A percentile compares a stretch with the other conserved stretches of the same genome.
Evolutionary conservation across 441 rosid species (phyloP).

Genomic region (Manihot esculenta): DNA sequence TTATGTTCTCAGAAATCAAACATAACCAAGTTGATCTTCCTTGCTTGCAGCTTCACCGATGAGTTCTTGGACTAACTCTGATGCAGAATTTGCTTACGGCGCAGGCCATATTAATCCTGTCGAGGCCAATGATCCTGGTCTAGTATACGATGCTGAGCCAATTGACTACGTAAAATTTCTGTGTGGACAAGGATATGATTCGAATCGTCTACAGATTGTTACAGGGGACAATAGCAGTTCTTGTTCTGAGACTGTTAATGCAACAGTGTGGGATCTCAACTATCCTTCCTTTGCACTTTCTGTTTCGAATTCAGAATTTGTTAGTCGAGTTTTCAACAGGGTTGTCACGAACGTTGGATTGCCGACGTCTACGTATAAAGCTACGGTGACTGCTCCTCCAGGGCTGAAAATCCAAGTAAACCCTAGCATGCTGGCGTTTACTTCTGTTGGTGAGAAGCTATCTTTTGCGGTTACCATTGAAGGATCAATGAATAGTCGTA

Average conservation of each 20-base stretch:
- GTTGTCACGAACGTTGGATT: slow-evolving; percentile 37
- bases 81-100: slow-evolving; percentile 38
- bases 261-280: slow-evolving; percentile 36
- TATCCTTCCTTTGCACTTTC: slow-evolving; percentile 35
- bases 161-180: slow-evolving; percentile 31
- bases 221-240: slow-evolving; percentile 25
- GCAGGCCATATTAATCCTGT: slow-evolving; percentile 37
- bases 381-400: slow-evolving; percentile 16
- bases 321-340: slow-evolving; percentile 23
- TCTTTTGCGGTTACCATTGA: slow-evolving; percentile 23
- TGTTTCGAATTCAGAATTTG: neutral
- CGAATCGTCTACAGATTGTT: slow-evolving; percentile 6
- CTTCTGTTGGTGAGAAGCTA: slow-evolving; percentile 21
- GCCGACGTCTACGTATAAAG: slow-evolving; percentile 28
- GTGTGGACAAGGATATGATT: slow-evolving; percentile 33
- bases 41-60: slow-evolving; percentile 39
- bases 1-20: no score
- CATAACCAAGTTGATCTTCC: no score
- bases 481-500: slow-evolving; percentile 7
- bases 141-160: slow-evolving; percentile 34
- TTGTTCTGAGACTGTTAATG: slow-evolving; percentile 16
- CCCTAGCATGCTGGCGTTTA: slow-evolving; percentile 23
- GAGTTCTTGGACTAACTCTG: slow-evolving; percentile 17
- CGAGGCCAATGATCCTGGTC: slow-evolving; percentile 26
- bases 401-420: slow-evolving; percentile 27